Evolutionary conservation across 2,329 filamentous ascomycete species (phyloP).

Genomic region (Pseudogymnoascus pannorum): DNA sequence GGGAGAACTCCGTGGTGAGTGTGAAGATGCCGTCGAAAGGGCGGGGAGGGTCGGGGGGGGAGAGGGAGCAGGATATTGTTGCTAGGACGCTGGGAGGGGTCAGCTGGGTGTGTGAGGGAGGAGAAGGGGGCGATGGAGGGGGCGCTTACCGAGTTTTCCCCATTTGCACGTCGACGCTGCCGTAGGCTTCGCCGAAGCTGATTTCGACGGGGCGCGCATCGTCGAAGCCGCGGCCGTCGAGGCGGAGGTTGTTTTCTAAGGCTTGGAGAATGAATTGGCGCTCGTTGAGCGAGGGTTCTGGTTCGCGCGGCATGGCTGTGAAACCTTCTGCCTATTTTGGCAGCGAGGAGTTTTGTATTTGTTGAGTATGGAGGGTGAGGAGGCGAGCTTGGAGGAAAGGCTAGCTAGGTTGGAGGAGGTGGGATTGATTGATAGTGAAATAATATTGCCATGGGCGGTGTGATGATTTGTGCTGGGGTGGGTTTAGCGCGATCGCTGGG

Average conservation of each 20-base stretch:
- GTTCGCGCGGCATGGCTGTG: conserved; percentile 98
- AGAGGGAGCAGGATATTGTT: conserved; percentile 81
- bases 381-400: neutral
- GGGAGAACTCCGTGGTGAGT: conserved; percentile 83
- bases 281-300: conserved; percentile 83
- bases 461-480: neutral
- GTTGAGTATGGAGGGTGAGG: neutral
- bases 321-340: no score
- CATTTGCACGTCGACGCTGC: conserved; percentile 76
- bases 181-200: conserved; percentile 83
- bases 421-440: neutral
- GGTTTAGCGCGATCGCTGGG: neutral
- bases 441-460: neutral
- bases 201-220: conserved; percentile 72
- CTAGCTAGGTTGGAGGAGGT: neutral
- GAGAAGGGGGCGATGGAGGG: neutral
- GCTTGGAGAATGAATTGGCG: conserved; percentile 79
- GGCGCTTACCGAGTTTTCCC: conserved; percentile 75
- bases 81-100: conserved; percentile 59
- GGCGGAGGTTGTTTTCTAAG: conserved; percentile 68
- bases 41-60: conserved; percentile 75
- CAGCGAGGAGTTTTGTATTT: no score
- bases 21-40: conserved; percentile 95
- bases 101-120: neutral
- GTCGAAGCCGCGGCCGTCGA: conserved; percentile 78